These are phyloP conservation scores for Wolfiporia cocos DNA, from an alignment of 1,284 basidiomycete genomes.

Conservation along the genomic window DNA sequence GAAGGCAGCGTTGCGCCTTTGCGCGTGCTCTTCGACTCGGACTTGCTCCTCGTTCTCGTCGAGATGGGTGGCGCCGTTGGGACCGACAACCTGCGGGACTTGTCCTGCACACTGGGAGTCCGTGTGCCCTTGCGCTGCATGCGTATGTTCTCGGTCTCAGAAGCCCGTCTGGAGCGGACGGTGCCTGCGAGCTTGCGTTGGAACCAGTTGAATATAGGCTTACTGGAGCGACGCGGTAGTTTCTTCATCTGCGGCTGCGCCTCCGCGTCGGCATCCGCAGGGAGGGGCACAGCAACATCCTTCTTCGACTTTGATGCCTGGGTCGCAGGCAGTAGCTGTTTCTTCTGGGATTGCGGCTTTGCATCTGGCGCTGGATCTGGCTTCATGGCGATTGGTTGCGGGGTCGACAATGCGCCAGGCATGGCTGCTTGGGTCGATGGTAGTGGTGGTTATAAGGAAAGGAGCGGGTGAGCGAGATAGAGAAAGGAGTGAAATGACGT, in stretches of 20 bases:
- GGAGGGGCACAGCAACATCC: conserved; percentile 7
- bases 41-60: conserved; percentile 12
- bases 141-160: conserved; percentile 28
- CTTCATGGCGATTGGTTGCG: too few species aligned
- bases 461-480: too few species aligned
- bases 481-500: too few species aligned
- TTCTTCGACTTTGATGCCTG: conserved; percentile 18
- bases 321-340: conserved; percentile 4
- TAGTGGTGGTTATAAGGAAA: too few species aligned
- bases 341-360: conserved; percentile 2
- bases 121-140: conserved; percentile 16
- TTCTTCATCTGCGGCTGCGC: conserved; percentile 37
- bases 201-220: conserved; percentile 90
- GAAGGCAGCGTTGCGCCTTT: conserved; percentile 3
- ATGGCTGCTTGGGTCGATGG: too few species aligned
- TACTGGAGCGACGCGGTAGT: conserved; percentile 58
- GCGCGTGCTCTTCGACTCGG: conserved; percentile 14
- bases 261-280: conserved; percentile 9
- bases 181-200: conserved; percentile 79
- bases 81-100: conserved; percentile 22
- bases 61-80: conserved; percentile 20
- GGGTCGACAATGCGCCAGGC: too few species aligned
- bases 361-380: not conserved
- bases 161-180: conserved; percentile 41
- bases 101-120: conserved; percentile 20